These are phyloP conservation scores for Lunasporangiospora selenospora DNA, from an alignment of 192 early-diverging fungal genomes.

Conservation along the genomic window DNA sequence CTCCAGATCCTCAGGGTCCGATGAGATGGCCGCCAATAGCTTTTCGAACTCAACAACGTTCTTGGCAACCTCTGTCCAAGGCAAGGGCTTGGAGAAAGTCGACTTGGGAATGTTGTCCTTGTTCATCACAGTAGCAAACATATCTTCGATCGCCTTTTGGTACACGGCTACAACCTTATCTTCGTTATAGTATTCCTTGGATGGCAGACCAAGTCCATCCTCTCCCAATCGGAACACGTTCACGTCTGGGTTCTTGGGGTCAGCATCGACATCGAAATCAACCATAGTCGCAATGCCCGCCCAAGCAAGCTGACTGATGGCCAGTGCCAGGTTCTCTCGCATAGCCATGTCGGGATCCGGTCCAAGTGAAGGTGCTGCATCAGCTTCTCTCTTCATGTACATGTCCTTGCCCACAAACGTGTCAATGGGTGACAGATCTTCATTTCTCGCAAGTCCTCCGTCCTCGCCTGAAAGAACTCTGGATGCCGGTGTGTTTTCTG, in stretches of 20 bases:
- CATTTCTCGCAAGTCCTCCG: neutral
- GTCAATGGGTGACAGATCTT: neutral
- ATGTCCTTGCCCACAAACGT: no score
- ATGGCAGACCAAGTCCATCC: constrained; percentile 63
- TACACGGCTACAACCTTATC: constrained; percentile 51
- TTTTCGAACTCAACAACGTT: constrained; percentile 65
- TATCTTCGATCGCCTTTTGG: constrained; percentile 46
- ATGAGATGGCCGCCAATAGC: constrained; percentile 57
- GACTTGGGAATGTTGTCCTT: constrained; percentile 2
- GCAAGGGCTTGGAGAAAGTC: neutral
- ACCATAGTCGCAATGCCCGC: constrained; percentile 53
- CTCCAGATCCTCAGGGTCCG: constrained; percentile 51
- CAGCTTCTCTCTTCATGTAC: no score
- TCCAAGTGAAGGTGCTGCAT: no score
- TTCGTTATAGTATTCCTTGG: constrained; percentile 70
- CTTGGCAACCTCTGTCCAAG: constrained; percentile 49
- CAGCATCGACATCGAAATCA: constrained; percentile 52
- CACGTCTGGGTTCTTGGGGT: constrained; percentile 63
- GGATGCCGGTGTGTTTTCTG: neutral
- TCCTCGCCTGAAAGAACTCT: neutral
- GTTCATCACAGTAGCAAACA: constrained; percentile 48
- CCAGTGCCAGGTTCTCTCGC: constrained; percentile 34
- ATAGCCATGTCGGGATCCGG: neutral
- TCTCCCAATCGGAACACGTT: constrained; percentile 59
- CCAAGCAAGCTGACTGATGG: constrained; percentile 27